Conservation (phyloP, 2,329 filamentous ascomycete species). For the Sarocladiaceae sp. region DNA sequence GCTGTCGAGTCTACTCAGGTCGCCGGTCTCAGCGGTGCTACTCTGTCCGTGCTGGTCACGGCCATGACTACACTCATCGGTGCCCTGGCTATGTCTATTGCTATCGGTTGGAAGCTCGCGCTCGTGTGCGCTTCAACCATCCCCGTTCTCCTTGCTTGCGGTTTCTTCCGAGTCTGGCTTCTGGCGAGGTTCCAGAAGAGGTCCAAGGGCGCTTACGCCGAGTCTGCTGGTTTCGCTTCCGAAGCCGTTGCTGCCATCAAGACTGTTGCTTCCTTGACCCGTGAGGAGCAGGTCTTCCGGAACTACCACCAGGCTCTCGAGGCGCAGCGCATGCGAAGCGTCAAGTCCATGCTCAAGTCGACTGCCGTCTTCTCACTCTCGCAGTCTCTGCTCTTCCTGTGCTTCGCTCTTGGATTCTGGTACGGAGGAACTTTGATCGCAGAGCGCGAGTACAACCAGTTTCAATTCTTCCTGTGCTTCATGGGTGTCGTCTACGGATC, state of each 20-base stretch:
- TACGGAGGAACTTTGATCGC: conserved; percentile 9
- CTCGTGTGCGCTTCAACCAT: conserved; percentile 38
- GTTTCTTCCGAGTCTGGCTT: conserved; percentile 28
- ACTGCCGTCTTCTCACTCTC: conserved; percentile 18
- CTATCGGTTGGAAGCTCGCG: conserved; percentile 40
- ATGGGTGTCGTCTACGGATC: conserved; percentile 26
- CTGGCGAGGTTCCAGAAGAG: conserved; percentile 25
- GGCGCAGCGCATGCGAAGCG: conserved; percentile 15
- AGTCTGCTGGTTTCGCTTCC: conserved; percentile 36
- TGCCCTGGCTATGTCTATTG: conserved; percentile 35
- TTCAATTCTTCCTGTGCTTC: conserved; percentile 19
- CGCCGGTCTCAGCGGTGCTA: conserved; percentile 37
- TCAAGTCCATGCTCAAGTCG: conserved; percentile 14
- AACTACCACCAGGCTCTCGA: conserved; percentile 26
- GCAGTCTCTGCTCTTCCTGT: conserved; percentile 21
- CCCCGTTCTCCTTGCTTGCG: conserved; percentile 27
- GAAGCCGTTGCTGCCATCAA: conserved; percentile 33
- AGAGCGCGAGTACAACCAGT: conserved; percentile 10
- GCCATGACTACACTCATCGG: conserved; percentile 28
- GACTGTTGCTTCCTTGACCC: conserved; percentile 34
- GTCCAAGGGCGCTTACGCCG: too few species aligned
- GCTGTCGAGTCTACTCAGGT: conserved; percentile 31
- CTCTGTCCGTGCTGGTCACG: conserved; percentile 31
- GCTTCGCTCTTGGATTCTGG: conserved; percentile 25
- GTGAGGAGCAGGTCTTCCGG: conserved; percentile 27